Evolutionary conservation across 1,284 basidiomycete genomes (phyloP).

Genomic region (Violaceomyces palustris): DNA sequence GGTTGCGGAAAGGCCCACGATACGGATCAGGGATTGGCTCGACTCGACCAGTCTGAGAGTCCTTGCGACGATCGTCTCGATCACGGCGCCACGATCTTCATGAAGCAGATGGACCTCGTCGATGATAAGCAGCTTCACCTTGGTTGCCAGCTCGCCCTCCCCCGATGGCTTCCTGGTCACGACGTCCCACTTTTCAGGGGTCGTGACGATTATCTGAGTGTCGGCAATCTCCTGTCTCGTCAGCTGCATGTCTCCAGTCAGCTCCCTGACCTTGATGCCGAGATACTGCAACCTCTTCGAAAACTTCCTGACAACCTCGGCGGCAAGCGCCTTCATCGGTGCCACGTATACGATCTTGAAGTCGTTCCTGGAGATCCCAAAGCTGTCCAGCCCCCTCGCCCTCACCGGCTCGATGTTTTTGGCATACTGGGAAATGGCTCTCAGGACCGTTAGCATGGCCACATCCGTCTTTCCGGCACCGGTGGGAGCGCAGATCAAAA

Average conservation of each 20-base stretch:
- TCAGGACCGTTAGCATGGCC: constrained; percentile 87
- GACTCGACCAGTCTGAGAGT: constrained; percentile 92
- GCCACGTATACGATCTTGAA: constrained; percentile 99
- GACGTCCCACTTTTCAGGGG: constrained; percentile 99
- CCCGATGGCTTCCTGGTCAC: constrained; percentile 95
- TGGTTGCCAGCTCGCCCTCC: constrained; percentile 81
- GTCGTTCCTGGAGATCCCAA: constrained; percentile 41
- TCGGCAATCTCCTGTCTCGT: constrained; percentile 88
- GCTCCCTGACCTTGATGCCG: constrained; percentile 76
- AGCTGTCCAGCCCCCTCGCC: constrained; percentile 17
- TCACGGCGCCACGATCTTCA: constrained; percentile 95
- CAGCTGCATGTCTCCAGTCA: constrained; percentile 99
- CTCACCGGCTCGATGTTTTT: constrained; percentile 65
- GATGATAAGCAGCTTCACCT: constrained; percentile 89
- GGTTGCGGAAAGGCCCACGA: constrained; percentile 95
- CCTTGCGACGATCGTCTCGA: constrained; percentile 95
- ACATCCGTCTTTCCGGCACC: constrained; percentile 90
- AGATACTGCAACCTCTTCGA: constrained; percentile 87
- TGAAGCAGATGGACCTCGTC: constrained; percentile 97
- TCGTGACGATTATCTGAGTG: constrained; percentile 98
- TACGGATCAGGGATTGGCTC: constrained; percentile 93
- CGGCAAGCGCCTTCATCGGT: constrained; percentile 96
- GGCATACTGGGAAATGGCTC: constrained; percentile 74
- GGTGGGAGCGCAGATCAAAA: constrained; percentile 64
- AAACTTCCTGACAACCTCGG: constrained; percentile 91